Percentiles rank a stretch among this genome's conserved stretches.
Conservation (phyloP, 2,329 filamentous ascomycete genomes). For the Fusarium nygamai region DNA sequence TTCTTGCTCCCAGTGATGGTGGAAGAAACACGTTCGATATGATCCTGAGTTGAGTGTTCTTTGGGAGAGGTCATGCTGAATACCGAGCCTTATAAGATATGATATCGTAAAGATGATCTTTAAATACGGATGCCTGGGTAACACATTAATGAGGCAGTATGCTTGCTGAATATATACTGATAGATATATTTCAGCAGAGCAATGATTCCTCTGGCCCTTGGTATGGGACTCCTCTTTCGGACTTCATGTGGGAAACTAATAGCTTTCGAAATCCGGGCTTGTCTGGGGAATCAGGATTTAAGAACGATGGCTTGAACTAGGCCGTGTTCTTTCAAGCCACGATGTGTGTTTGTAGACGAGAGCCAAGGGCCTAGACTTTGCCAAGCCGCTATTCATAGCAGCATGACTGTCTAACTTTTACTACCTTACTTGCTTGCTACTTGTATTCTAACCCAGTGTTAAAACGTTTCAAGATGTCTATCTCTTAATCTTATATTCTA, state of each 20-base stretch:
- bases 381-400: neutral
- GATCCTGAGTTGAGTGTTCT: neutral
- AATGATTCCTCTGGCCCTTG: neutral
- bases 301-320: neutral
- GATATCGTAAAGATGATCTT: too few relatives aligned
- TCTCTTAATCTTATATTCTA: too few relatives aligned
- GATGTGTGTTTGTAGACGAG: neutral
- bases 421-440: too few relatives aligned
- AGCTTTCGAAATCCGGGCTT: neutral
- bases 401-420: neutral
- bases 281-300: neutral
- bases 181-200: neutral
- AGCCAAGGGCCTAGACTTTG: neutral
- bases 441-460: too few relatives aligned
- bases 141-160: neutral
- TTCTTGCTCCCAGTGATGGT: neutral
- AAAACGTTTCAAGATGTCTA: too few relatives aligned
- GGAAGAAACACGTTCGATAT: neutral
- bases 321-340: neutral
- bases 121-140: neutral
- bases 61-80: neutral
- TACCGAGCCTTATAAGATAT: too few relatives aligned
- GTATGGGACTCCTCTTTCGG: neutral
- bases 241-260: neutral
- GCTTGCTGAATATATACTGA: neutral